Evolutionary conservation across 1,284 basidiomycete species (phyloP), one percentile per base, ranked within the genome.

Genomic region (Ceratobasidium sp.): DNA sequence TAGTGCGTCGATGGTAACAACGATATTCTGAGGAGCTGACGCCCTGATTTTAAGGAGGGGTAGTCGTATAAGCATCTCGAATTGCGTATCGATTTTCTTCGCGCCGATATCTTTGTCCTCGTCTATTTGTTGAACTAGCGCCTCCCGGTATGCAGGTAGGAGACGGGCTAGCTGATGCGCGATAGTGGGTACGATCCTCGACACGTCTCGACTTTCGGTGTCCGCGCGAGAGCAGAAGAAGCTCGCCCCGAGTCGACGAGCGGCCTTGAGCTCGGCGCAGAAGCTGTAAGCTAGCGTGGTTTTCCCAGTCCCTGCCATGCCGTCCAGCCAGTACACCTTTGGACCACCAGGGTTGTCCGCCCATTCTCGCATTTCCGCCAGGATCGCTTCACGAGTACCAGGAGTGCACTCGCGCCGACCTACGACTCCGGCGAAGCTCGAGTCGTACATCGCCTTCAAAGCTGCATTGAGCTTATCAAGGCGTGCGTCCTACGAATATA

Each of bases 321-420:
- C 79, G 74, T 78, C 59, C 14, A 79, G 72, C 79, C 79, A 79
- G 56, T 74, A 79, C n/a, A 79, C 69, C n/a, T 63, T 63, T 7
- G 73, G 74, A 8, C 41, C 56, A 15, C n/a, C 44, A 6, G 62
- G n/a, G 69, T 48, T 29, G 19, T 27, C n/a, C 36, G 44, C 51
- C 78, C 77, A 79, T 3, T n/a, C 36, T 15, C 59, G 24, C 17
- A 79, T 51, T 36, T 77, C 77, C 11, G 74, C 41, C 6, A 79
- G 44, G 19, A 77, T 62, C n/a, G 62, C 50, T 19, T 56, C 66
- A 11, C 78, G 77, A 1, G 78, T 79, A 17, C 75, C 75, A n/a
- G 45, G 31, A 17, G 65, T 47, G 31, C 73, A 74, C 7, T 47
- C 45, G 11, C 41, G 57, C 36, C 36, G 36, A 41, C 36, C 36